phyloP scores from a whole-genome alignment of 371 early-diverging fungal species.

The Lichtheimia hyalospora region DNA sequence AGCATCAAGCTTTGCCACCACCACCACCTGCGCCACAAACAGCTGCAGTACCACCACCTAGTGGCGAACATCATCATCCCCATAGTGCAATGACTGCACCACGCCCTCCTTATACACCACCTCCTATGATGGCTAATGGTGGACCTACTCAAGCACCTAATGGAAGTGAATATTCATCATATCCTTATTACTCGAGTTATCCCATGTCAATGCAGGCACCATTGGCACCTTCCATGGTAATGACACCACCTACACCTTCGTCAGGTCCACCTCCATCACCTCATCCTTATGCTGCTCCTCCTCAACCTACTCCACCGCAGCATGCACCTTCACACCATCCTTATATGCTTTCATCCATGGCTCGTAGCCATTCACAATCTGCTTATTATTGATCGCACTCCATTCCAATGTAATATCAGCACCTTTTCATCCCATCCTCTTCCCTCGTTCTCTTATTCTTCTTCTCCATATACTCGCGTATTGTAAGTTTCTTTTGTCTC shows the following conservation, averaged over 20 bases:
- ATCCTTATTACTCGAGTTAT: constrained; percentile 15
- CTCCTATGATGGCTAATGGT: constrained; percentile 17
- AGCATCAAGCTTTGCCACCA: constrained; percentile 1
- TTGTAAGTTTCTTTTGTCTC: neutral
- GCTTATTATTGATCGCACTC: constrained; percentile 4
- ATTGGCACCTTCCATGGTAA: constrained; percentile 18
- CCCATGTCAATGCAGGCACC: constrained; percentile 9
- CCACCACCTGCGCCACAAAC: neutral
- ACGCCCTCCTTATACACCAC: constrained; percentile 13
- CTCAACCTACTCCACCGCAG: neutral
- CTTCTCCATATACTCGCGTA: too few species aligned
- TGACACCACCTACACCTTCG: constrained; percentile 22
- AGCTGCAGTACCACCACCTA: constrained; percentile 2
- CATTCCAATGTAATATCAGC: neutral
- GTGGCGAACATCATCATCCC: constrained; percentile 3
- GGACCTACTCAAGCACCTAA: neutral
- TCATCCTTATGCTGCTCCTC: constrained; percentile 3
- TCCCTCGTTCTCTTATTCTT: neutral
- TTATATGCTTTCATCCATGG: constrained; percentile 10
- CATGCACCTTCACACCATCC: constrained; percentile 7
- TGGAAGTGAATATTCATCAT: constrained; percentile 8
- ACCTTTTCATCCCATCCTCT: neutral
- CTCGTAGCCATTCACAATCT: constrained; percentile 8
- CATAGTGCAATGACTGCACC: neutral
- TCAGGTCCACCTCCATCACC: constrained; percentile 10